Evolutionary conservation across 208 protist species (phyloP).

Genomic region (Acanthamoeba sp.): DNA sequence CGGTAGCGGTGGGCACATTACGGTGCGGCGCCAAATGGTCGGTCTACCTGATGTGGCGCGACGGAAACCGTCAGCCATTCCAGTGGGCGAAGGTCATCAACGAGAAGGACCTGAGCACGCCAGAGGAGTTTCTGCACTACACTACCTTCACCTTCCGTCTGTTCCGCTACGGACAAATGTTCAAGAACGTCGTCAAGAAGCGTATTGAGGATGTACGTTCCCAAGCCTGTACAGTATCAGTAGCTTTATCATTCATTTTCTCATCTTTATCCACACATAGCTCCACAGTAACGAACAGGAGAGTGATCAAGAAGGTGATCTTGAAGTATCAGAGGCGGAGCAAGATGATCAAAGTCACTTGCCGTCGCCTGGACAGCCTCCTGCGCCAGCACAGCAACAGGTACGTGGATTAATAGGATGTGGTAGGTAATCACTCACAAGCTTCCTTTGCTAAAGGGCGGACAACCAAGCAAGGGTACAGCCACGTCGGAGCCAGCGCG

Average conservation of each 20-base stretch:
- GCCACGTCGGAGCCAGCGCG: not conserved
- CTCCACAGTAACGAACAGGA: too few species aligned
- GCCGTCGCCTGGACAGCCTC: too few species aligned
- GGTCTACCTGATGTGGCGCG: constrained; percentile 10
- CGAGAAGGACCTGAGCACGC: not conserved
- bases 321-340: too few species aligned
- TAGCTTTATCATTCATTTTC: too few species aligned
- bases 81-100: constrained; percentile 12
- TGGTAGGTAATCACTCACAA: too few species aligned
- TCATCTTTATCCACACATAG: too few species aligned
- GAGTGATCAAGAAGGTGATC: too few species aligned
- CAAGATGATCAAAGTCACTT: too few species aligned
- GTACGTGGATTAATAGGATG: too few species aligned
- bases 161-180: constrained; percentile 8
- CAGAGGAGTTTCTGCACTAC: constrained; percentile 10
- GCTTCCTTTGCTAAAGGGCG: too few species aligned
- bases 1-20: not conserved
- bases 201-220: not conserved
- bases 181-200: not conserved
- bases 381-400: too few species aligned
- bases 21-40: not conserved
- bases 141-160: not conserved
- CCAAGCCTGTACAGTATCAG: too few species aligned
- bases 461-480: not conserved
- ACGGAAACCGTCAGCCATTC: not conserved